A percentile compares a stretch with the other conserved stretches of the same genome.
Evolutionary conservation across 176 grass and related monocot species (phyloP).

Genomic region (bread wheat (Triticum aestivum)): IWGSC_CS_RefSeq_v2.1 NC_057808.1:448051457-448051956

Average conservation of each 20-base stretch:
- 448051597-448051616: constrained; percentile 70
- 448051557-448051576: constrained; percentile 80
- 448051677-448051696: constrained; percentile 79
- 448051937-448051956: not conserved
- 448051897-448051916: not conserved
- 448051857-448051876: constrained; percentile 93
- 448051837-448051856: constrained; percentile 73
- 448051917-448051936: not conserved
- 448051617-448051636: constrained; percentile 29
- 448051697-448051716: constrained; percentile 77
- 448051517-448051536: not conserved
- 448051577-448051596: constrained; percentile 47
- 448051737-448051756: constrained; percentile 71
- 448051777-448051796: constrained; percentile 49
- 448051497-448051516: not conserved
- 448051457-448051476: not conserved
- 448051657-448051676: constrained; percentile 62
- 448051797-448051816: constrained; percentile 17
- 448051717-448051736: constrained; percentile 34
- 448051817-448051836: constrained; percentile 48
- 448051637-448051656: constrained; percentile 75
- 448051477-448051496: not conserved
- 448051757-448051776: constrained; percentile 72
- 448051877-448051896: constrained; percentile 37
- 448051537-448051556: constrained; percentile 3